A percentile compares a stretch with the other conserved stretches of the same genome.
phyloP scores from a whole-genome alignment of 129 eudicot species.

The Ambrosia trifida region DNA sequence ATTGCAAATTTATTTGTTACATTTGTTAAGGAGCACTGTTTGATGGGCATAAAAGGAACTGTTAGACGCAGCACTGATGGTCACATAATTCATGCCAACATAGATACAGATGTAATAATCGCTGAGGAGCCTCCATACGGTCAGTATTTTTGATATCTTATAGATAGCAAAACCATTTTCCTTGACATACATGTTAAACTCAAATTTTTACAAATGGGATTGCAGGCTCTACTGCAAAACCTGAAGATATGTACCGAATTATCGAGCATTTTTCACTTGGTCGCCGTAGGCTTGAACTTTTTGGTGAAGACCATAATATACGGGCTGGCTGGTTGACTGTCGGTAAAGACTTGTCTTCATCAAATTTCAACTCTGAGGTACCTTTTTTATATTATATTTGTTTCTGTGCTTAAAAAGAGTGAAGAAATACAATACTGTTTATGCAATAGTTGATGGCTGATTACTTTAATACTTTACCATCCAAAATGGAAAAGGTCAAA shows the following conservation, averaged over 20 bases:
- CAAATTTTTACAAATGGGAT: constrained; percentile 4
- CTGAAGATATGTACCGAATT: constrained; percentile 97
- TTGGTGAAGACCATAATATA: constrained; percentile 95
- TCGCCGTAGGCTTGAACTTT: constrained; percentile 90
- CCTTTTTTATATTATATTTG: background rate
- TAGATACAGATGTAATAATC: constrained; percentile 95
- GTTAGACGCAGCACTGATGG: constrained; percentile 99
- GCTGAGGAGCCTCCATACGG: constrained; percentile 99
- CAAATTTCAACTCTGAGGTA: constrained; percentile 87
- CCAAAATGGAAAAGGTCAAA: constrained; percentile 8
- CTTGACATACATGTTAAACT: background rate
- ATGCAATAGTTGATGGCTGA: too few species aligned
- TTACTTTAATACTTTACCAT: background rate
- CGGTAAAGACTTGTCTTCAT: constrained; percentile 87
- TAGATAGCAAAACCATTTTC: background rate
- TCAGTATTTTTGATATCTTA: constrained; percentile 28
- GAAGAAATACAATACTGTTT: background rate
- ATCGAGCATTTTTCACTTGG: constrained; percentile 98
- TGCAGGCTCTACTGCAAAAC: constrained; percentile 96
- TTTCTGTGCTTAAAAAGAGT: background rate
- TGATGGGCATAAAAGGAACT: constrained; percentile 99
- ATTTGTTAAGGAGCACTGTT: constrained; percentile 76
- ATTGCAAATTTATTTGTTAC: background rate
- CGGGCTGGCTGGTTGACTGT: constrained; percentile 96
- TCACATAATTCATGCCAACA: constrained; percentile 97